Conservation (phyloP, 2,329 filamentous ascomycete species). For the Mariannaea elegans region DNA sequence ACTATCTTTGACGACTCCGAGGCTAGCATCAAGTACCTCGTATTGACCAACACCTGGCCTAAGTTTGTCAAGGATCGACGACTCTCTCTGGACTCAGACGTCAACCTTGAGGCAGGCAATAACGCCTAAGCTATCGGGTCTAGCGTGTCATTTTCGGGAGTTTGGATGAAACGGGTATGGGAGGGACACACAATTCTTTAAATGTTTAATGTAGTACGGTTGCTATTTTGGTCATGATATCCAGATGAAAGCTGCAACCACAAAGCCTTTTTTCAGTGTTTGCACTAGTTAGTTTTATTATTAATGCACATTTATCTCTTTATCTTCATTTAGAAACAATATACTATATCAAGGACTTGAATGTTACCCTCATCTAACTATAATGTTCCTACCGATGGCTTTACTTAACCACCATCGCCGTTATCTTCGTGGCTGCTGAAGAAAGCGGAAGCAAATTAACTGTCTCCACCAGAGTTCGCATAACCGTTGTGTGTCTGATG, state of each 20-base stretch:
- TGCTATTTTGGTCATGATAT: conserved; percentile 20
- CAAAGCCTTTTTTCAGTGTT: not conserved
- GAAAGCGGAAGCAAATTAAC: conserved; percentile 5
- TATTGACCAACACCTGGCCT: conserved; percentile 75
- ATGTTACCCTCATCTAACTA: too few species aligned
- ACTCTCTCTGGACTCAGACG: conserved; percentile 44
- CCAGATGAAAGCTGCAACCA: conserved; percentile 4
- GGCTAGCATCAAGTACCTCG: conserved; percentile 70
- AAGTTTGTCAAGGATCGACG: conserved; percentile 60
- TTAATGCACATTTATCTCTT: not conserved
- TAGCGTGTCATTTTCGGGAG: not conserved
- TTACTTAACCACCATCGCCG: conserved; percentile 5
- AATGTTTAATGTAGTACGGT: conserved; percentile 17
- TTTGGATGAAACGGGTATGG: conserved; percentile 1
- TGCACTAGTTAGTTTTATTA: conserved; percentile 7
- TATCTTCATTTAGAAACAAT: not conserved
- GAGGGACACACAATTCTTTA: conserved; percentile 2
- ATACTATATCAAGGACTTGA: too few species aligned
- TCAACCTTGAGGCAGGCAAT: conserved; percentile 33
- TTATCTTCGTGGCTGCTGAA: not conserved
- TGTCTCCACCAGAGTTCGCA: not conserved
- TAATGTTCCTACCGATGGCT: too few species aligned
- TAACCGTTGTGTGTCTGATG: not conserved
- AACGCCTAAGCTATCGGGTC: not conserved
- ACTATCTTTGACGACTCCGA: conserved; percentile 69